Evolutionary conservation across 192 early-diverging fungal genomes (phyloP), one percentile per base, ranked within the genome.

Genomic region (Coemansia sp.): DNA sequence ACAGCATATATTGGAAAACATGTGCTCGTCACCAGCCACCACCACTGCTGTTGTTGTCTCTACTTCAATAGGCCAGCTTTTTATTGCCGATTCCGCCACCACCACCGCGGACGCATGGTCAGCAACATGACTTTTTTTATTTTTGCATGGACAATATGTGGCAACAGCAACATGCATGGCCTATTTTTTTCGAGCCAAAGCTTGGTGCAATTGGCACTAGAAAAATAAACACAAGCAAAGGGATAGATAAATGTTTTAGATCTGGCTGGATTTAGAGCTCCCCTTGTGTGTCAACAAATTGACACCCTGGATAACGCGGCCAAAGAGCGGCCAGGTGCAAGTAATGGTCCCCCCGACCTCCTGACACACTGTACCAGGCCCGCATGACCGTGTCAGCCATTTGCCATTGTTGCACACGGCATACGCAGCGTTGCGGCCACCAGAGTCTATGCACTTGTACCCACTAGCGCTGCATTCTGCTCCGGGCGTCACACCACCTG

Each of bases 391-490:
- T 12, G 54, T 32, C 7, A 58, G 27, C 63, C 50, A 59, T 3
- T 35, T 65, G 12, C 70, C 63, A 15, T 59, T 14, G 15, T 14
- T 48, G 44, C 70, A 72, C 17, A 65, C 44, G n/a, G 61, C 53
- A 27, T 57, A 72, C 11, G 62, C 70, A 2, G 62, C 35, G 34
- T 65, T 72, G 18, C 46, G 24, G 27, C 70, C 70, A 41, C 19
- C 58, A n/a, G 63, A 38, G 50, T 72, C 70, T 19, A 65, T 39
- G 35, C 70, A 72, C 35, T 44, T 44, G 43, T 65, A 65, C 4
- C 53, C 70, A 14, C 53, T 24, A 10, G 41, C 37, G 24, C 12
- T 52, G 39, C 70, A 72, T 9, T 59, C 8, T 11, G 27, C 56
- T 8, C 63, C 69, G 14, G 65, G 27, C 50, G 32, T 4, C 22